These are phyloP conservation scores for Ustilago curta DNA, from an alignment of 1,284 basidiomycete species.

Conservation along the genomic window DNA sequence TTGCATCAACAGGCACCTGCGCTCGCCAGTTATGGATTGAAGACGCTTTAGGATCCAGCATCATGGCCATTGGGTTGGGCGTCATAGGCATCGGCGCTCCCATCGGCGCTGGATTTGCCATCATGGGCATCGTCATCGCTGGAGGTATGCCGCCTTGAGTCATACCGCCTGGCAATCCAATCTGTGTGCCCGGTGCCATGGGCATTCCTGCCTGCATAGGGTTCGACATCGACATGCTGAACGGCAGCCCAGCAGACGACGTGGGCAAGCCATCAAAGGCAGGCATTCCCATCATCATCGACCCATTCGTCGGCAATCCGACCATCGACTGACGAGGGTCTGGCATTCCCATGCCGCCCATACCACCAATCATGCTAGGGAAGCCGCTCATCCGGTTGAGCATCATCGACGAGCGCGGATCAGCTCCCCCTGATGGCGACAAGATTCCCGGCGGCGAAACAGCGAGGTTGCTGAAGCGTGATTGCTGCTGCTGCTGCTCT, in stretches of 20 bases:
- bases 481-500: conserved; percentile 23
- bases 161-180: conserved; percentile 18
- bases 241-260: conserved; percentile 25
- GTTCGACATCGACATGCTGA: conserved; percentile 26
- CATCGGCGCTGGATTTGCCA: conserved; percentile 21
- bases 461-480: conserved; percentile 9
- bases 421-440: conserved; percentile 27
- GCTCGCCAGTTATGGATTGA: conserved; percentile 56
- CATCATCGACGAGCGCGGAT: conserved; percentile 31
- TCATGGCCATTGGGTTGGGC: conserved; percentile 35
- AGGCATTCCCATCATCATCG: conserved; percentile 36
- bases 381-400: conserved; percentile 34
- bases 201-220: conserved; percentile 34
- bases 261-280: conserved; percentile 41
- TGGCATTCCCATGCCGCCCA: conserved; percentile 24
- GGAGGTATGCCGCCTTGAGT: conserved; percentile 19
- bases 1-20: conserved; percentile 49
- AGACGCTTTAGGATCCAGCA: conserved; percentile 50
- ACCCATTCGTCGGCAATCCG: conserved; percentile 23
- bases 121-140: conserved; percentile 39
- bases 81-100: conserved; percentile 24
- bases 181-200: conserved; percentile 28
- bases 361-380: conserved; percentile 27
- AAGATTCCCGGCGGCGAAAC: conserved; percentile 17
- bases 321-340: conserved; percentile 36